A percentile compares a stretch with the other conserved stretches of the same genome.
phyloP scores from a whole-genome alignment of 164 flowering plant genomes.

The Protea cynaroides region DNA sequence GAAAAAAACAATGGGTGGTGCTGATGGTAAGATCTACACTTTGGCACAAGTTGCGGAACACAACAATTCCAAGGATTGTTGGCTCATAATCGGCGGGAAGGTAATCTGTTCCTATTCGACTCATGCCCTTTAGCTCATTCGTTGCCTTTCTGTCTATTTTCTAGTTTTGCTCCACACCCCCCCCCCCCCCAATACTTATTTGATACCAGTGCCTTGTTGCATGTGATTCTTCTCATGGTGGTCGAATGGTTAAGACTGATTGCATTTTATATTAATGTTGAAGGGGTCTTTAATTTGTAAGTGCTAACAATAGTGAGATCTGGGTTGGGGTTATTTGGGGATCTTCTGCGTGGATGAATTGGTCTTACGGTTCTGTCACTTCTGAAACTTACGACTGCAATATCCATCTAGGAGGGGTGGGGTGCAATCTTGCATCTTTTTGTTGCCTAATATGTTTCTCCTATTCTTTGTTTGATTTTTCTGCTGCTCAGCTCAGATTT shows the following conservation, averaged over 20 bases:
- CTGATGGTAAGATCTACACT: slow-evolving; percentile 16
- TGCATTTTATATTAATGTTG: background rate
- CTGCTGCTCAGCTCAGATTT: too few relatives aligned
- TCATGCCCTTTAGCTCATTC: background rate
- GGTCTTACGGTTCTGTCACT: background rate
- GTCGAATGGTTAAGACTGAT: background rate
- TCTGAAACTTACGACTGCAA: too few relatives aligned
- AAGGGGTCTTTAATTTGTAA: background rate
- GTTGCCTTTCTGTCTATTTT: background rate
- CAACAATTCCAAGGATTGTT: slow-evolving; percentile 20
- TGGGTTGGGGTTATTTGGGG: background rate
- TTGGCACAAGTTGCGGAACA: slow-evolving; percentile 18
- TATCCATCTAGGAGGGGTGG: too few relatives aligned
- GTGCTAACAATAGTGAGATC: background rate
- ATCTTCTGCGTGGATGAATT: background rate
- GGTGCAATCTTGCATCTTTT: too few relatives aligned
- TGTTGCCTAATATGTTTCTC: too few relatives aligned
- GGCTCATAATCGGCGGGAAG: slow-evolving; percentile 19
- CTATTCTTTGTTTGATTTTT: too few relatives aligned
- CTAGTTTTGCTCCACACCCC: background rate
- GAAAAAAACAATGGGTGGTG: slow-evolving; percentile 3
- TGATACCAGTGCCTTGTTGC: background rate
- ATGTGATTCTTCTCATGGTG: background rate
- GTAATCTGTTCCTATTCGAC: too few relatives aligned
- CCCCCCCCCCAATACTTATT: background rate